These are phyloP conservation scores for Gremmenia infestans DNA, from an alignment of 2,329 filamentous ascomycete genomes.

Conservation along the genomic window DNA sequence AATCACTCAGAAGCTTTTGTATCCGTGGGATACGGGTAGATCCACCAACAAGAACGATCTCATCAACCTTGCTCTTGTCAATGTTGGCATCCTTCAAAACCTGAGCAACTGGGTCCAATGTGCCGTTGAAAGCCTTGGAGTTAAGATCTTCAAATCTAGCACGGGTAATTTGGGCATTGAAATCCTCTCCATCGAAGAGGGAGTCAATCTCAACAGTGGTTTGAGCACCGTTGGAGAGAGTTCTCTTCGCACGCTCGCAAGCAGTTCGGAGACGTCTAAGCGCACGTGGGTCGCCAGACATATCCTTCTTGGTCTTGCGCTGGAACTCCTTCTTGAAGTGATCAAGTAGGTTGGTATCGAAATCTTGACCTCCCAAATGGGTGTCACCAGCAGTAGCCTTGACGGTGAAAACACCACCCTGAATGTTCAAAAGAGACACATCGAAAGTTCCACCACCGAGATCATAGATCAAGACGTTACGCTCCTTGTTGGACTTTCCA, in stretches of 20 bases:
- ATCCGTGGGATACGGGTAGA: slow-evolving; percentile 98
- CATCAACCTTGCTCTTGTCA: slow-evolving; percentile 88
- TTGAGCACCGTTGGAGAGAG: slow-evolving; percentile 93
- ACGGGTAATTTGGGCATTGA: slow-evolving; percentile 95
- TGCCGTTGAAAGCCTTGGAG: slow-evolving; percentile 89
- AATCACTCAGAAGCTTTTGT: slow-evolving; percentile 98
- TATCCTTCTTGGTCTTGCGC: slow-evolving; percentile 67
- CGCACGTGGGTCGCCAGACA: slow-evolving; percentile 80
- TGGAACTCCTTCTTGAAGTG: slow-evolving; percentile 96
- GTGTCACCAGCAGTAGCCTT: slow-evolving; percentile 98
- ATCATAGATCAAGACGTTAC: slow-evolving; percentile 99
- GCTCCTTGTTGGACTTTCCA: slow-evolving; percentile 95
- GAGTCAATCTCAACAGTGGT: slow-evolving; percentile 98
- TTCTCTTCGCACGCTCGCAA: slow-evolving; percentile 99
- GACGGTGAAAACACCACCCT: slow-evolving; percentile 98
- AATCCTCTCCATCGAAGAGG: slow-evolving; percentile 96
- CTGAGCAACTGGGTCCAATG: slow-evolving; percentile 91
- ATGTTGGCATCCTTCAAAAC: slow-evolving; percentile 89
- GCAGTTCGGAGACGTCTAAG: slow-evolving; percentile 94
- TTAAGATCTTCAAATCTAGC: slow-evolving; percentile 99
- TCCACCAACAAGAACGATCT: slow-evolving; percentile 98
- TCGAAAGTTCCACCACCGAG: slow-evolving; percentile 99
- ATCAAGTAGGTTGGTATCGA: slow-evolving; percentile 92
- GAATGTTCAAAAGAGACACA: slow-evolving; percentile 98
- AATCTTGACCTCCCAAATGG: slow-evolving; percentile 92